These are phyloP conservation scores for Blastocrithidia nonstop DNA, from an alignment of 208 protist species.

Conservation along the genomic window DNA sequence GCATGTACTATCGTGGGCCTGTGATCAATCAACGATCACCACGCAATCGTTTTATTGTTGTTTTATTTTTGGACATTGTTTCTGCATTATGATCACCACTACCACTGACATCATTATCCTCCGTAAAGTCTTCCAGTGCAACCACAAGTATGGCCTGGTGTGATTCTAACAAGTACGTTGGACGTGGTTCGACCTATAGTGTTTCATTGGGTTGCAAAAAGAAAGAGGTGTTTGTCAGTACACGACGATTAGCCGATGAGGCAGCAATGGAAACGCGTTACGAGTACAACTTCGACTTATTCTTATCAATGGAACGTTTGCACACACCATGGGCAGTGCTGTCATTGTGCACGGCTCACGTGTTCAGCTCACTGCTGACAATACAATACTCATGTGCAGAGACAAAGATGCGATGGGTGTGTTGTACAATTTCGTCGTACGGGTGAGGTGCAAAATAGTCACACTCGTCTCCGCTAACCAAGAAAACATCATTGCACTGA, in stretches of 20 bases:
- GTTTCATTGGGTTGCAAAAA: slow-evolving; percentile 74
- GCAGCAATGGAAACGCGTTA: not conserved
- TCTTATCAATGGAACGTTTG: too few species aligned
- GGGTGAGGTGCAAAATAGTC: slow-evolving; percentile 85
- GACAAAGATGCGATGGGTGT: slow-evolving; percentile 44
- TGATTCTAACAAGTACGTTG: slow-evolving; percentile 55
- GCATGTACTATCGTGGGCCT: slow-evolving; percentile 75
- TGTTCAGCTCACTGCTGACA: slow-evolving; percentile 1
- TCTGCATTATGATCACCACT: not conserved
- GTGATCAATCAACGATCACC: slow-evolving; percentile 84
- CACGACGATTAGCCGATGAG: slow-evolving; percentile 13
- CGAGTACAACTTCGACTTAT: slow-evolving; percentile 9
- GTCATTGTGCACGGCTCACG: slow-evolving; percentile 5
- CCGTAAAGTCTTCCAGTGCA: slow-evolving; percentile 52
- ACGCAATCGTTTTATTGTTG: slow-evolving; percentile 22
- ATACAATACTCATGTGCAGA: slow-evolving; percentile 18
- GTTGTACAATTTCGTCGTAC: slow-evolving; percentile 74
- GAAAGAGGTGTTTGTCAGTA: slow-evolving; percentile 64
- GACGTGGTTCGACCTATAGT: slow-evolving; percentile 23
- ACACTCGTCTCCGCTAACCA: slow-evolving; percentile 72
- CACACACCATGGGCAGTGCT: too few species aligned
- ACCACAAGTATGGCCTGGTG: slow-evolving; percentile 75
- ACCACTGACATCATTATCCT: slow-evolving; percentile 8
- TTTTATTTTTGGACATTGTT: not conserved
- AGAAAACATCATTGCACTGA: slow-evolving; percentile 44